phyloP scores from a whole-genome alignment of 768 basidiomycete genomes.

The Boletus speciosus region DNA sequence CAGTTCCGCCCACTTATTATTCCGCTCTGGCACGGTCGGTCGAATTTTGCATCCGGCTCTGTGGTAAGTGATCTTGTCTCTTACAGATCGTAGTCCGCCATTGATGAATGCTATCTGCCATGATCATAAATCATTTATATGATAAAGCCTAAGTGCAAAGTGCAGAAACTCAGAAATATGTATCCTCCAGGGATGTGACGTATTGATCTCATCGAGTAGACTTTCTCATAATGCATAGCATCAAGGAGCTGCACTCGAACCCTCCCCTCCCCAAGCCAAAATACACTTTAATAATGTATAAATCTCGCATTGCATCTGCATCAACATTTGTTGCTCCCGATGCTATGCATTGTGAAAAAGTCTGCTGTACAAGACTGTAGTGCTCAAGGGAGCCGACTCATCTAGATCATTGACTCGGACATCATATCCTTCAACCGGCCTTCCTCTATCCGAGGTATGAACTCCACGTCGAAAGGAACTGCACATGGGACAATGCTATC shows the following conservation, averaged over 20 bases:
- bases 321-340: too few species aligned
- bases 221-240: too few species aligned
- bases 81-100: not conserved
- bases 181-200: not conserved
- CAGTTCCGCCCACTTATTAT: not conserved
- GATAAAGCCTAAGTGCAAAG: not conserved
- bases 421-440: slow-evolving; percentile 8
- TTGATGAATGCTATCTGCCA: not conserved
- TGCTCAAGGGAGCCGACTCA: too few species aligned
- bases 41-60: not conserved
- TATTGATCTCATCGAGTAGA: not conserved
- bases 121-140: too few species aligned
- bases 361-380: not conserved
- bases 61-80: not conserved
- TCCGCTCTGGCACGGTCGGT: not conserved
- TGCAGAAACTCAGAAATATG: not conserved
- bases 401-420: not conserved
- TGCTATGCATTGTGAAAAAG: too few species aligned
- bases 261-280: too few species aligned
- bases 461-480: slow-evolving; percentile 51
- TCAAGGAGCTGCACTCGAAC: too few species aligned
- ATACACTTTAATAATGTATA: too few species aligned
- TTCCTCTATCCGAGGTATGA: slow-evolving; percentile 42
- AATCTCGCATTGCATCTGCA: too few species aligned
- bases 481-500: slow-evolving; percentile 56